phyloP scores from a whole-genome alignment of 495 filamentous ascomycete species.

The Saxispiralis lemnorum region DNA sequence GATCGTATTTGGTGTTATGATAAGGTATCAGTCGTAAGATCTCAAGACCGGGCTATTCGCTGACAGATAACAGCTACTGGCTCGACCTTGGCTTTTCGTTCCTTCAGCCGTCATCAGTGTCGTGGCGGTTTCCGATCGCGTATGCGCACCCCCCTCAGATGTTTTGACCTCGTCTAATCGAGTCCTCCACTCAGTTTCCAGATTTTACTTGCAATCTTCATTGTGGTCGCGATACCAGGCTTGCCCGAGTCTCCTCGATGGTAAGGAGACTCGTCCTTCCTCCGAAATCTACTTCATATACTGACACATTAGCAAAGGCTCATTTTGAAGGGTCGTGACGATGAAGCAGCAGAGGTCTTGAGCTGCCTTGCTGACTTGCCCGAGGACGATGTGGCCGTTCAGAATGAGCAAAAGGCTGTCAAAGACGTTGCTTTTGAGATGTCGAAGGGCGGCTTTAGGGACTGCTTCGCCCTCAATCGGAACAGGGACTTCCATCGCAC shows the following conservation, averaged over 20 bases:
- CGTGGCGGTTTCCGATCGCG: slow-evolving; percentile 33
- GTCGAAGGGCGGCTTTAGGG: slow-evolving; percentile 44
- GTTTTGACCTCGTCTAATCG: background rate
- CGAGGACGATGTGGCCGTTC: slow-evolving; percentile 19
- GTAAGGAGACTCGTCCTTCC: background rate
- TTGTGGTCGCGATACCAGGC: background rate
- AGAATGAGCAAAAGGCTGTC: slow-evolving; percentile 33
- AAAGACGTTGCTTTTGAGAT: slow-evolving; percentile 61
- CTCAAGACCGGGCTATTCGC: no score
- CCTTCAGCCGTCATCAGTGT: slow-evolving; percentile 26
- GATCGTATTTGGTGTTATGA: no score
- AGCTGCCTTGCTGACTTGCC: slow-evolving; percentile 22
- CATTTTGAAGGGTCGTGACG: slow-evolving; percentile 15
- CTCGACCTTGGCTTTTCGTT: slow-evolving; percentile 31
- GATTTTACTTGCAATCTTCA: slow-evolving; percentile 2
- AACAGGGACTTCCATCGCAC: slow-evolving; percentile 61
- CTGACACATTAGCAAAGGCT: slow-evolving; percentile 18
- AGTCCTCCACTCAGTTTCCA: background rate
- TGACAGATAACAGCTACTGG: slow-evolving; percentile 26
- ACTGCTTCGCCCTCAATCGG: slow-evolving; percentile 54
- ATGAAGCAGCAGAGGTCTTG: slow-evolving; percentile 18
- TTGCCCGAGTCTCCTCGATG: slow-evolving; percentile 1
- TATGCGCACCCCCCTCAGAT: slow-evolving; percentile 5
- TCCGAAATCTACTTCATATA: slow-evolving; percentile 2
- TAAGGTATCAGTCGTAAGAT: no score